These are phyloP conservation scores for Puccinia triticina DNA, from an alignment of 1,284 basidiomycete genomes.

Conservation along the genomic window DNA sequence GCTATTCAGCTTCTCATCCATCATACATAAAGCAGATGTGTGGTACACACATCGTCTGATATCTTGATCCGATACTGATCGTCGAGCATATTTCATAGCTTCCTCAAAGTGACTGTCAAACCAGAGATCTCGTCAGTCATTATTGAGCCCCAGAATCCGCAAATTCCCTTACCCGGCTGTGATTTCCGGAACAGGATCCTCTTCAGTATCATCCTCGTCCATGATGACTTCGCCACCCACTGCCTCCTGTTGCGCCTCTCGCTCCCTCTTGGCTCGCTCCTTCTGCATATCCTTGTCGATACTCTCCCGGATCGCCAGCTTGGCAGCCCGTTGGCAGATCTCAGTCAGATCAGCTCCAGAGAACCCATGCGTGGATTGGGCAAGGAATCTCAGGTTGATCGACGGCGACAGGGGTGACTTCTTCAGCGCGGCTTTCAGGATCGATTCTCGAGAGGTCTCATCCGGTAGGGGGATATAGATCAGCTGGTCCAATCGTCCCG, in stretches of 20 bases:
- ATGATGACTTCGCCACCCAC: conserved; percentile 68
- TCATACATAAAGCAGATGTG: too few relatives aligned
- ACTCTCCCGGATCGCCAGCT: conserved; percentile 90
- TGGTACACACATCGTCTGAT: conserved; percentile 79
- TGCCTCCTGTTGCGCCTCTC: conserved; percentile 67
- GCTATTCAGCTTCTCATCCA: too few relatives aligned
- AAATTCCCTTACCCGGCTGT: conserved; percentile 68
- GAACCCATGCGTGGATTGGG: conserved; percentile 95
- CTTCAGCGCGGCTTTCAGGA: conserved; percentile 86
- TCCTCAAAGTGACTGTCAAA: conserved; percentile 80
- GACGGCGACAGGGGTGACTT: conserved; percentile 86
- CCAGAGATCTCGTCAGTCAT: background rate
- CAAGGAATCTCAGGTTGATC: conserved; percentile 83
- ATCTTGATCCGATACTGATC: conserved; percentile 89
- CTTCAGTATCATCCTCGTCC: conserved; percentile 73
- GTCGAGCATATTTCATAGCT: conserved; percentile 87
- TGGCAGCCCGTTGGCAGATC: conserved; percentile 96
- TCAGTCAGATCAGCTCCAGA: conserved; percentile 99
- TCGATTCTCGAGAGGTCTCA: conserved; percentile 84
- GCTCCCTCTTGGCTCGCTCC: conserved; percentile 78
- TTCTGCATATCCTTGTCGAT: conserved; percentile 89
- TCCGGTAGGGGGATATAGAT: conserved; percentile 93
- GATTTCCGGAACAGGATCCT: conserved; percentile 94
- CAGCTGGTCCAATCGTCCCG: conserved; percentile 91
- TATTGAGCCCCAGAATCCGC: background rate